These are phyloP conservation scores for Fusarium compactum DNA, from an alignment of 2,329 filamentous ascomycete species.

Conservation along the genomic window DNA sequence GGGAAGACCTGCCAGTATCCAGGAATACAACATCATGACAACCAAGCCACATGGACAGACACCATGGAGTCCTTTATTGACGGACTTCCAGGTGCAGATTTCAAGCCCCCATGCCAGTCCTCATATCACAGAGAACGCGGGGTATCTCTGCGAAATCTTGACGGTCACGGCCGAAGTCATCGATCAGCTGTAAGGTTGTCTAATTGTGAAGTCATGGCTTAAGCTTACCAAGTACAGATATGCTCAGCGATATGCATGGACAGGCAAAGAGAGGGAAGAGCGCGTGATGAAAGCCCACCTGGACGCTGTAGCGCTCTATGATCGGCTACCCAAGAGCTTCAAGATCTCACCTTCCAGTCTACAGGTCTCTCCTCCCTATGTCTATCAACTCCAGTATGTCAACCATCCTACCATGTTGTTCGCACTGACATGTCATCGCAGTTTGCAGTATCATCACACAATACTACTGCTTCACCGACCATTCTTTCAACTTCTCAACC, in stretches of 20 bases:
- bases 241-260: constrained; percentile 10
- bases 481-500: constrained; percentile 16
- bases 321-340: constrained; percentile 12
- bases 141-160: constrained; percentile 9
- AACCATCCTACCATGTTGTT: rapidly evolving
- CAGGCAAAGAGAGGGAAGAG: constrained; percentile 10
- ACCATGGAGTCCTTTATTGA: background rate
- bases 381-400: constrained; percentile 13
- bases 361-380: constrained; percentile 13
- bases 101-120: background rate
- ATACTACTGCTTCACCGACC: constrained; percentile 6
- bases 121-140: background rate
- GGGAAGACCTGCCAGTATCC: constrained; percentile 3
- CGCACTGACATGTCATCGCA: rapidly evolving
- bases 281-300: constrained; percentile 16
- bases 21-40: constrained; percentile 15
- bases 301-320: background rate
- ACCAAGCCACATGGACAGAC: background rate
- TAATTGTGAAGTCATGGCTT: rapidly evolving
- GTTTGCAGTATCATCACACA: constrained; percentile 6
- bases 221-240: background rate
- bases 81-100: background rate
- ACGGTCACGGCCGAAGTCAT: constrained; percentile 7
- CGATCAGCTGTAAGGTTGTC: background rate
- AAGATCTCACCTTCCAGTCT: constrained; percentile 10